Percentiles rank a stretch among this genome's conserved stretches.
Conservation (phyloP, 2,329 filamentous ascomycete genomes). For the Trematosphaeria pertusa region DNA sequence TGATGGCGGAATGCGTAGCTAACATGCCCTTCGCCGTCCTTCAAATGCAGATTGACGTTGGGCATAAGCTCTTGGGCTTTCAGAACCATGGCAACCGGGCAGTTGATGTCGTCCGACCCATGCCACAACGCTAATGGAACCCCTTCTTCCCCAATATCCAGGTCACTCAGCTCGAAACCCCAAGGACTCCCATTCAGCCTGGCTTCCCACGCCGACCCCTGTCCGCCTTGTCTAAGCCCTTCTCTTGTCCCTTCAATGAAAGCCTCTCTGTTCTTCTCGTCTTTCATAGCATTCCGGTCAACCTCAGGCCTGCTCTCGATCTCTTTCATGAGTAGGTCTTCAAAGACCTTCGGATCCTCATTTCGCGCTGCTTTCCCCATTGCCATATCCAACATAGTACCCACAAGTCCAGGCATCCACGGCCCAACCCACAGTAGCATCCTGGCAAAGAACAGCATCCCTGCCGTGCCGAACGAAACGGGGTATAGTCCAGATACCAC, state of each 20-base stretch:
- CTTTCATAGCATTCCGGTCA: conserved; percentile 30
- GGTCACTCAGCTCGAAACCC: conserved; percentile 41
- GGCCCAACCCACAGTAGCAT: conserved; percentile 34
- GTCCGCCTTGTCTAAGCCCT: conserved; percentile 31
- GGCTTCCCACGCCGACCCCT: conserved; percentile 39
- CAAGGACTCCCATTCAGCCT: conserved; percentile 35
- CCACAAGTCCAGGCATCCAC: conserved; percentile 28
- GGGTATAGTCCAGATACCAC: conserved; percentile 38
- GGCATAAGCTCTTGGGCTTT: conserved; percentile 33
- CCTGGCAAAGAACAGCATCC: conserved; percentile 32
- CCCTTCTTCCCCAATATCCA: conserved; percentile 25
- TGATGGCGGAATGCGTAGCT: conserved; percentile 29
- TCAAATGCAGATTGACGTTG: conserved; percentile 25
- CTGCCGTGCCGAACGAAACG: conserved; percentile 29
- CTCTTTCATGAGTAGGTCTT: conserved; percentile 31
- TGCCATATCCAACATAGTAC: conserved; percentile 27
- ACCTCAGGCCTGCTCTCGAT: conserved; percentile 23
- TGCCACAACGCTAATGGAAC: conserved; percentile 42
- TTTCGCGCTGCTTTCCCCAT: conserved; percentile 36
- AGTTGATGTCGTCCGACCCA: conserved; percentile 38
- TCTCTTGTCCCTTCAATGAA: conserved; percentile 37
- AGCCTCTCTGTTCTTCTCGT: conserved; percentile 25
- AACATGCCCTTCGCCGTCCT: conserved; percentile 35
- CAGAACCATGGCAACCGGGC: conserved; percentile 29
- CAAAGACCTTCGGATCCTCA: conserved; percentile 32